A percentile compares a stretch with the other conserved stretches of the same genome.
Conservation (phyloP, 2,329 filamentous ascomycete genomes). For the Scopulariopsis brevicaulis region DNA sequence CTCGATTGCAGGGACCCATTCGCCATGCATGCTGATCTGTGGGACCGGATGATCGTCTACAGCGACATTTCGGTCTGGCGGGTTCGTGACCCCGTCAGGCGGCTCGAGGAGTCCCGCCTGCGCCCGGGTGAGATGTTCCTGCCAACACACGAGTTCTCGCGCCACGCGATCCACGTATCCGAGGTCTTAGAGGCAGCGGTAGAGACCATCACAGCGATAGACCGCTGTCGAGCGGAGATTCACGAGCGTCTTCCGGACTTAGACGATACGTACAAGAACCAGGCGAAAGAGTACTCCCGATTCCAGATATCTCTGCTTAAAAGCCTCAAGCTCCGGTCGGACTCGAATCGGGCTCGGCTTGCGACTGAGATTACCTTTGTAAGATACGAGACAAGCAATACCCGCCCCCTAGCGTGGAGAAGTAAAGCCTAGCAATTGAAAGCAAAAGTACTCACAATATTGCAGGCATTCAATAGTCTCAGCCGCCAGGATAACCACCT, state of each 20-base stretch:
- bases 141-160: background rate
- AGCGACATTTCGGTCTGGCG: background rate
- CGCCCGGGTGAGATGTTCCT: background rate
- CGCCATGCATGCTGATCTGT: background rate
- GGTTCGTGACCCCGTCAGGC: background rate
- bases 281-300: background rate
- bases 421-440: too few species aligned
- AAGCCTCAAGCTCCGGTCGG: background rate
- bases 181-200: background rate
- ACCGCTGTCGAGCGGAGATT: background rate
- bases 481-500: background rate
- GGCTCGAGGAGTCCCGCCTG: background rate
- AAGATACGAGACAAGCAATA: background rate
- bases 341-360: background rate
- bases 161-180: background rate
- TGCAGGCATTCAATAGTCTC: background rate
- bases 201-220: background rate
- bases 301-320: background rate
- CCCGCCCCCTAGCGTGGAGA: background rate
- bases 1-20: background rate
- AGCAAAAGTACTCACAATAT: background rate
- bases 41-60: background rate
- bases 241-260: background rate
- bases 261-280: background rate
- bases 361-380: background rate